These are phyloP conservation scores for Penicillium sp. DNA, from an alignment of 2,329 filamentous ascomycete genomes.

Conservation along the genomic window DNA sequence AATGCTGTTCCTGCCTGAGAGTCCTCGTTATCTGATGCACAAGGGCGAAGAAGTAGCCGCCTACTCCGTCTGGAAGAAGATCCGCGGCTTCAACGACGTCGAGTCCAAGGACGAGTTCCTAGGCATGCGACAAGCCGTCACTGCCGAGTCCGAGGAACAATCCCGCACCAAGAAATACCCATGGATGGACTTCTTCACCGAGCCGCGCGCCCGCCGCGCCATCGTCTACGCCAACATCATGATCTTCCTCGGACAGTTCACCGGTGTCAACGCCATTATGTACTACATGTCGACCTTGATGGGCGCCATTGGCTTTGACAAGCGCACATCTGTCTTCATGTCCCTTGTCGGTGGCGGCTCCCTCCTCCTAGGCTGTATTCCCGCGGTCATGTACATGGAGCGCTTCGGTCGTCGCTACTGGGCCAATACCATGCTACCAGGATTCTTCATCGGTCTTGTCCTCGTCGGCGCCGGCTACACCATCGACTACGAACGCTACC, in stretches of 20 bases:
- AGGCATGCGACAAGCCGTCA: conserved; percentile 62
- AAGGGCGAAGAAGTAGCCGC: conserved; percentile 56
- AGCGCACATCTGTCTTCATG: conserved; percentile 64
- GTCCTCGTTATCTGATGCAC: conserved; percentile 65
- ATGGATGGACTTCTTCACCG: conserved; percentile 70
- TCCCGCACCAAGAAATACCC: conserved; percentile 54
- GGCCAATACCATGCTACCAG: conserved; percentile 66
- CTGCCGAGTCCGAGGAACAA: conserved; percentile 52
- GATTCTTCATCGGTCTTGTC: conserved; percentile 65
- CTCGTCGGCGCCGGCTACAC: conserved; percentile 62
- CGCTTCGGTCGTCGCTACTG: conserved; percentile 66
- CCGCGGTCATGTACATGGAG: conserved; percentile 67
- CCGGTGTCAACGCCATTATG: conserved; percentile 65
- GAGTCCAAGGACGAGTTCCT: conserved; percentile 66
- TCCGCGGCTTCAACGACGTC: conserved; percentile 54
- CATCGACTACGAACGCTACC: conserved; percentile 46
- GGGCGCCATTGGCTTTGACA: conserved; percentile 61
- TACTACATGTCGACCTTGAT: conserved; percentile 69
- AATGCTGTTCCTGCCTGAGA: conserved; percentile 68
- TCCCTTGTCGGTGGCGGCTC: conserved; percentile 66
- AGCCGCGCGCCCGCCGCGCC: conserved; percentile 61
- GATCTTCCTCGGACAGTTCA: conserved; percentile 66
- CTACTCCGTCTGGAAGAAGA: conserved; percentile 67
- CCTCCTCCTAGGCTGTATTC: conserved; percentile 62
- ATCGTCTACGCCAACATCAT: conserved; percentile 65